Evolutionary conservation across 2,329 filamentous ascomycete genomes (phyloP).

Genomic region (Colletotrichum paranaense): DNA sequence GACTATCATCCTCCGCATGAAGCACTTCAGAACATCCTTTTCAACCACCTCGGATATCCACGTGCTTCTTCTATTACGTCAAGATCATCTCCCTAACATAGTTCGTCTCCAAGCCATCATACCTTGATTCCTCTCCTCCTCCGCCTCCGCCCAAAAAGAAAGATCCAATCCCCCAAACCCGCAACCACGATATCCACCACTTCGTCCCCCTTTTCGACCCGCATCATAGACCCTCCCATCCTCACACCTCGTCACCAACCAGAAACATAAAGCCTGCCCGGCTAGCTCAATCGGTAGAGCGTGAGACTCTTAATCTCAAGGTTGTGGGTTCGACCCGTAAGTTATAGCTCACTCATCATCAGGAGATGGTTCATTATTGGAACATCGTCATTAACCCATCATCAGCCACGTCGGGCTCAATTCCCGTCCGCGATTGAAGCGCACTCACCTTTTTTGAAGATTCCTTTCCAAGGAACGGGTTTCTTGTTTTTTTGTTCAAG

Average conservation of each 20-base stretch:
- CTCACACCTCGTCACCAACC: not conserved
- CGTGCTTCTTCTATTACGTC: too few relatives aligned
- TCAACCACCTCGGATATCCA: too few relatives aligned
- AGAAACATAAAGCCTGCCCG: conserved; percentile 46
- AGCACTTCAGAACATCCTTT: too few relatives aligned
- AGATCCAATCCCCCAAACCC: not conserved
- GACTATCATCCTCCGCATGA: too few relatives aligned
- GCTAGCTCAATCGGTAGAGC: conserved; percentile 80
- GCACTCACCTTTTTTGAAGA: not conserved
- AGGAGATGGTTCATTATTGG: not conserved
- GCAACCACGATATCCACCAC: not conserved
- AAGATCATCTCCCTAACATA: too few relatives aligned
- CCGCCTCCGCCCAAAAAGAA: too few relatives aligned
- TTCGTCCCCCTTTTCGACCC: not conserved
- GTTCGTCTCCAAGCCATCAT: too few relatives aligned
- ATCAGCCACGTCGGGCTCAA: conserved; percentile 31
- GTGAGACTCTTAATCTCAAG: conserved; percentile 77
- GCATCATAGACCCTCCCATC: not conserved
- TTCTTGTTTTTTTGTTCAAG: too few relatives aligned
- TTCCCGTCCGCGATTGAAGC: conserved; percentile 27
- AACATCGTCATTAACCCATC: not conserved
- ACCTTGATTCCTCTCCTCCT: too few relatives aligned
- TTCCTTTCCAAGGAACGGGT: too few relatives aligned
- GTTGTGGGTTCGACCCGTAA: conserved; percentile 62
- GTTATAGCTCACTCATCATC: too few relatives aligned